Percentiles rank a stretch among this genome's conserved stretches.
Conservation (phyloP, 352 stramenopile species). For the Elongisporangium undulatum region DNA sequence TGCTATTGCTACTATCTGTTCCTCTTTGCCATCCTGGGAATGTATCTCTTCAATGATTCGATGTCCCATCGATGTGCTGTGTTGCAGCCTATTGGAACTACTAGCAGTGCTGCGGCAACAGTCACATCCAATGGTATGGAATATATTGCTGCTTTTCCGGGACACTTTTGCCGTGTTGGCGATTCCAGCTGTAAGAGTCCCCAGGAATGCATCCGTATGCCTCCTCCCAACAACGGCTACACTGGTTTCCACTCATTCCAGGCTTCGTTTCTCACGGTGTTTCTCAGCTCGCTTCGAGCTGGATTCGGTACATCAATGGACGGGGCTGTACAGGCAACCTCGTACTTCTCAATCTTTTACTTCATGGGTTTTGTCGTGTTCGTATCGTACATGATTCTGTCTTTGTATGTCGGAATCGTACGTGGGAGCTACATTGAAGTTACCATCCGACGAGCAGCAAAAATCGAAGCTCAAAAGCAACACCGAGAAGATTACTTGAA, state of each 20-base stretch:
- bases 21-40: slow-evolving; percentile 78
- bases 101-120: slow-evolving; percentile 7
- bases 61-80: slow-evolving; percentile 68
- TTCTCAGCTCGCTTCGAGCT: slow-evolving; percentile 69
- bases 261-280: slow-evolving; percentile 76
- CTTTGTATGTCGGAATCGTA: slow-evolving; percentile 81
- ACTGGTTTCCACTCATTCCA: slow-evolving; percentile 85
- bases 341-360: slow-evolving; percentile 72
- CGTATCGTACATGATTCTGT: slow-evolving; percentile 83
- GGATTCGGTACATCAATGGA: slow-evolving; percentile 79
- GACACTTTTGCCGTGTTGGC: slow-evolving; percentile 46
- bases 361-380: slow-evolving; percentile 82
- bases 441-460: slow-evolving; percentile 32
- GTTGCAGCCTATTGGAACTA: slow-evolving; percentile 14
- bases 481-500: slow-evolving; percentile 34
- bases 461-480: slow-evolving; percentile 23
- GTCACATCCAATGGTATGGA: slow-evolving; percentile 18
- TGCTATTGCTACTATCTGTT: slow-evolving; percentile 87
- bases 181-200: slow-evolving; percentile 23
- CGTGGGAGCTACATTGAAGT: slow-evolving; percentile 73
- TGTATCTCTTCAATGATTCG: slow-evolving; percentile 86
- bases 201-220: slow-evolving; percentile 53
- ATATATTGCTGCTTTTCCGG: slow-evolving; percentile 47
- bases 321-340: slow-evolving; percentile 63
- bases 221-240: slow-evolving; percentile 62